Conservation (phyloP, 306 rosid species). For the Vicia sativa region DNA sequence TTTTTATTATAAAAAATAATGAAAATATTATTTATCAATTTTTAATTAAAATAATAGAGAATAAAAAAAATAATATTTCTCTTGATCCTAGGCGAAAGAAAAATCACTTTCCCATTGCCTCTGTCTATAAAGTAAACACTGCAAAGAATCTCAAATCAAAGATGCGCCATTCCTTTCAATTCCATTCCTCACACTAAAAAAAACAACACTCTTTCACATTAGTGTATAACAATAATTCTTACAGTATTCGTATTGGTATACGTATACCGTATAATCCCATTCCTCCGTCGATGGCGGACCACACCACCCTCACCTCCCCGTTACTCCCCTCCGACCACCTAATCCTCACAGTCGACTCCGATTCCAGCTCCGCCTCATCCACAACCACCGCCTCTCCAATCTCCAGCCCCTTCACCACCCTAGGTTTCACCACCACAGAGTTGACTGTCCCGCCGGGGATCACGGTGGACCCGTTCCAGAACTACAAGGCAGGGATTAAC, state of each 20-base stretch:
- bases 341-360: slow-evolving; percentile 45
- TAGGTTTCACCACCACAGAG: slow-evolving; percentile 56
- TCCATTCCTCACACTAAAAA: too few species aligned
- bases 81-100: too few species aligned
- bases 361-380: neutral
- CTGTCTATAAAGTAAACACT: too few species aligned
- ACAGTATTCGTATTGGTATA: neutral
- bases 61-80: too few species aligned
- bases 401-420: slow-evolving; percentile 62
- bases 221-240: neutral
- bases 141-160: too few species aligned
- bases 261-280: neutral
- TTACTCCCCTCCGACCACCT: slow-evolving; percentile 67
- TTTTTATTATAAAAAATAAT: too few species aligned
- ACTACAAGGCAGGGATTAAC: slow-evolving; percentile 47
- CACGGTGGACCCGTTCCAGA: slow-evolving; percentile 78
- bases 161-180: too few species aligned
- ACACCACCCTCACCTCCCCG: slow-evolving; percentile 53
- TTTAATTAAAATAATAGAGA: too few species aligned
- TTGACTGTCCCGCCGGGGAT: slow-evolving; percentile 52
- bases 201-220: too few species aligned
- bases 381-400: slow-evolving; percentile 19
- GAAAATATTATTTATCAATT: too few species aligned
- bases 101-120: too few species aligned
- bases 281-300: slow-evolving; percentile 55